A percentile compares a stretch with the other conserved stretches of the same genome.
These are phyloP conservation scores for Ascocoryne sarcoides DNA, from an alignment of 2,329 filamentous ascomycete genomes.

Conservation along the genomic window DNA sequence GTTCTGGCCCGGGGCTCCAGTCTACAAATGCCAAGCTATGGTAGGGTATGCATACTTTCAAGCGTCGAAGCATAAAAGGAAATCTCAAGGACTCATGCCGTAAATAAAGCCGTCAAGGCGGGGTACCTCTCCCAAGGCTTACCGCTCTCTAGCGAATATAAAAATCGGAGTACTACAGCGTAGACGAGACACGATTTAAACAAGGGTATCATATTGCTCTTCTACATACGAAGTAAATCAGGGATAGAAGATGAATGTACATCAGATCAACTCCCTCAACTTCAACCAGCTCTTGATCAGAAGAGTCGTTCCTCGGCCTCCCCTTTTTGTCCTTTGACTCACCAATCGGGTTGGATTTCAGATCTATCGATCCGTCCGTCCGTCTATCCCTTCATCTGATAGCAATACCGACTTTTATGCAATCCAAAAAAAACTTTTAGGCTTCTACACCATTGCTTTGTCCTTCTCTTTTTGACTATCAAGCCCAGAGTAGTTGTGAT, in stretches of 20 bases:
- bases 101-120: too few relatives aligned
- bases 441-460: not conserved
- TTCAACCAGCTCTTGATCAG: not conserved
- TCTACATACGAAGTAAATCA: not conserved
- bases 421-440: not conserved
- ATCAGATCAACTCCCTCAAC: not conserved
- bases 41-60: too few relatives aligned
- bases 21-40: too few relatives aligned
- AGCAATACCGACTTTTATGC: not conserved
- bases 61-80: too few relatives aligned
- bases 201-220: not conserved
- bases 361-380: not conserved
- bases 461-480: not conserved
- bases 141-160: too few relatives aligned
- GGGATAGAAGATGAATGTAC: not conserved
- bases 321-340: not conserved
- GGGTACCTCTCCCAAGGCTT: too few relatives aligned
- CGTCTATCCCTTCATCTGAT: not conserved
- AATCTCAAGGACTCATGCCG: too few relatives aligned
- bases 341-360: not conserved
- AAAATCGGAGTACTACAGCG: too few relatives aligned
- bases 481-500: not conserved
- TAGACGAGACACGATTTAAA: too few relatives aligned
- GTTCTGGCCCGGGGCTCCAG: too few relatives aligned
- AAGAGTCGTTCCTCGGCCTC: not conserved